Percentiles rank a stretch among this genome's conserved stretches.
Conservation (phyloP, 331 rosid species). For the Ulmus americana region DNA sequence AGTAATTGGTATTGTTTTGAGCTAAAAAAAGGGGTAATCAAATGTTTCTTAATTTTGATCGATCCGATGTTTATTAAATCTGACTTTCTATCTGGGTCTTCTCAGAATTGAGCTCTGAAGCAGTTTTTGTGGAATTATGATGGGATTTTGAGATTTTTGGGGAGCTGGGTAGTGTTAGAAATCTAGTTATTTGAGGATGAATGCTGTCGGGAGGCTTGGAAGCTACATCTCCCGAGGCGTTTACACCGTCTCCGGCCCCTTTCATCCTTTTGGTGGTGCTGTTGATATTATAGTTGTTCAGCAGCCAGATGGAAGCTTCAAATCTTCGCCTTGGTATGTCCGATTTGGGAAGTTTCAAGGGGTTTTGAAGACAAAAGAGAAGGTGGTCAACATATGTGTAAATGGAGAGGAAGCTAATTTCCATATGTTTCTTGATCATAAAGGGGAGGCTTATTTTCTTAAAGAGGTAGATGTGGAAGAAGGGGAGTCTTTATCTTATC, state of each 20-base stretch:
- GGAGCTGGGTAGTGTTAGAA: constrained; percentile 17
- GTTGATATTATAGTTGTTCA: constrained; percentile 83
- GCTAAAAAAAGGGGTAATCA: background rate
- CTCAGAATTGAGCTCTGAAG: constrained; percentile 1
- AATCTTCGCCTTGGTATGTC: constrained; percentile 90
- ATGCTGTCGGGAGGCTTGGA: constrained; percentile 70
- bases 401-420: constrained; percentile 62
- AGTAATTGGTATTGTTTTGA: background rate
- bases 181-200: constrained; percentile 35
- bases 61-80: constrained; percentile 7
- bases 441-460: constrained; percentile 83
- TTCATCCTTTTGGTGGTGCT: constrained; percentile 94
- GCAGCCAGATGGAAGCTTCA: constrained; percentile 73
- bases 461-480: constrained; percentile 50
- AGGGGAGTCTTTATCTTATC: constrained; percentile 33
- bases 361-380: constrained; percentile 71
- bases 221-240: constrained; percentile 64
- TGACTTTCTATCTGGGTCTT: constrained; percentile 20
- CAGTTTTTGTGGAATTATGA: constrained; percentile 9
- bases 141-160: constrained; percentile 16
- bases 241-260: constrained; percentile 68
- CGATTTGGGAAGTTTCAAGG: constrained; percentile 92
- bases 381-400: constrained; percentile 51
- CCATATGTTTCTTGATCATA: constrained; percentile 66
- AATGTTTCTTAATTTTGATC: constrained; percentile 6